A percentile compares a stretch with the other conserved stretches of the same genome.
These are phyloP conservation scores for Fusarium sp. DNA, from an alignment of 2,329 filamentous ascomycete species.

Conservation along the genomic window DNA sequence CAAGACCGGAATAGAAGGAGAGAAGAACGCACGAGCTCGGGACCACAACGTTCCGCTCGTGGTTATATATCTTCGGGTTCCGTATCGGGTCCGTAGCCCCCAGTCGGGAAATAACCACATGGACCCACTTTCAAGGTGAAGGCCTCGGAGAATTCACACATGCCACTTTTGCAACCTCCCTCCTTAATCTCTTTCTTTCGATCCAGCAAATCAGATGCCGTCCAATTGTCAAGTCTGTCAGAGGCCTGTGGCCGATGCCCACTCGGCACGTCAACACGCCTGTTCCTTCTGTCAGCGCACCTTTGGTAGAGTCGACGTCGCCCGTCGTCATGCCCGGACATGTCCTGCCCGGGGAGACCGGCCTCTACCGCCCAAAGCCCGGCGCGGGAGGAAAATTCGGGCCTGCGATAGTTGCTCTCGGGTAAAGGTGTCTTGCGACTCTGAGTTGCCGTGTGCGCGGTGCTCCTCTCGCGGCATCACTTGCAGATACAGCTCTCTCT, in stretches of 20 bases:
- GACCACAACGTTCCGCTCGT: background rate
- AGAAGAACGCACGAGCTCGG: background rate
- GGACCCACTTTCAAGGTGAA: conserved; percentile 3
- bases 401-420: conserved; percentile 27
- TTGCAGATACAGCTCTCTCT: conserved; percentile 26
- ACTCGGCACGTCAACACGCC: background rate
- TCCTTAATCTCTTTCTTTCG: background rate
- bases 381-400: conserved; percentile 25
- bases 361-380: conserved; percentile 16
- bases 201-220: background rate
- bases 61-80: background rate
- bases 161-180: background rate
- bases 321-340: conserved; percentile 22
- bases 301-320: conserved; percentile 27
- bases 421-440: conserved; percentile 11
- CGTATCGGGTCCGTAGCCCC: background rate
- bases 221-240: conserved; percentile 6
- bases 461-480: conserved; percentile 1
- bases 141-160: conserved; percentile 33
- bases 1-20: background rate
- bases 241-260: background rate
- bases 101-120: conserved; percentile 29
- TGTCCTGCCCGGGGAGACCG: conserved; percentile 16
- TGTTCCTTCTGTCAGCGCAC: conserved; percentile 31
- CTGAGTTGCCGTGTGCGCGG: background rate